phyloP scores from a whole-genome alignment of 129 eudicot species.

The Smallanthus sonchifolius region DNA sequence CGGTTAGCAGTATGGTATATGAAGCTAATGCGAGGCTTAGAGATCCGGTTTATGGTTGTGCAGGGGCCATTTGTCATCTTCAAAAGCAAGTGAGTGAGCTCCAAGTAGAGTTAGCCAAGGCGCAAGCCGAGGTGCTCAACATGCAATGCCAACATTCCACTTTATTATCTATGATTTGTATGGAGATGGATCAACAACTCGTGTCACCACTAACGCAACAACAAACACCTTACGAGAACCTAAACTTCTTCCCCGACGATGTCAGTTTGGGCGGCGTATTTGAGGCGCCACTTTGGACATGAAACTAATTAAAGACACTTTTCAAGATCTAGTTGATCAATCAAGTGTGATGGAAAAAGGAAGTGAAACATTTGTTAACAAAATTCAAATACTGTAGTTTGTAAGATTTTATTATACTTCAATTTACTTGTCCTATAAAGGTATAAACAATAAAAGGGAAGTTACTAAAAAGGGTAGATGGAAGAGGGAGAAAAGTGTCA shows the following conservation, averaged over 20 bases:
- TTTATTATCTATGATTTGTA: conserved; percentile 47
- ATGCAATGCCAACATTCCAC: conserved; percentile 71
- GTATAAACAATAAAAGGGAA: conserved; percentile 17
- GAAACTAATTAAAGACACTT: conserved; percentile 14
- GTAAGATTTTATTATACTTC: conserved; percentile 25
- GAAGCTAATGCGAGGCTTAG: conserved; percentile 86
- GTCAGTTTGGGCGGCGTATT: conserved; percentile 32
- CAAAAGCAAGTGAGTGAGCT: conserved; percentile 76
- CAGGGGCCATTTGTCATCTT: conserved; percentile 87
- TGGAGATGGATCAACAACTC: conserved; percentile 40
- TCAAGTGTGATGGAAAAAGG: conserved; percentile 15
- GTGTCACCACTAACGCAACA: conserved; percentile 15
- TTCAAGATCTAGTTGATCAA: conserved; percentile 1
- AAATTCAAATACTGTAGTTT: conserved; percentile 8
- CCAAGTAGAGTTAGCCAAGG: conserved; percentile 79
- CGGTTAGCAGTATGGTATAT: conserved; percentile 92
- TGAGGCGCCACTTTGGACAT: conserved; percentile 65
- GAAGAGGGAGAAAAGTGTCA: conserved; percentile 14
- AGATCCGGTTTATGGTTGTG: conserved; percentile 86
- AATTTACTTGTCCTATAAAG: conserved; percentile 20
- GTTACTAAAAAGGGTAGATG: background rate
- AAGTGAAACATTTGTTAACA: conserved; percentile 16
- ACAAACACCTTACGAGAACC: conserved; percentile 35
- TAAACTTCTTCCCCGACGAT: conserved; percentile 44
- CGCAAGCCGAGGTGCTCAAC: conserved; percentile 74